Conservation (phyloP, 2,329 filamentous ascomycete species). For the Neocucurbitaria cava region DNA sequence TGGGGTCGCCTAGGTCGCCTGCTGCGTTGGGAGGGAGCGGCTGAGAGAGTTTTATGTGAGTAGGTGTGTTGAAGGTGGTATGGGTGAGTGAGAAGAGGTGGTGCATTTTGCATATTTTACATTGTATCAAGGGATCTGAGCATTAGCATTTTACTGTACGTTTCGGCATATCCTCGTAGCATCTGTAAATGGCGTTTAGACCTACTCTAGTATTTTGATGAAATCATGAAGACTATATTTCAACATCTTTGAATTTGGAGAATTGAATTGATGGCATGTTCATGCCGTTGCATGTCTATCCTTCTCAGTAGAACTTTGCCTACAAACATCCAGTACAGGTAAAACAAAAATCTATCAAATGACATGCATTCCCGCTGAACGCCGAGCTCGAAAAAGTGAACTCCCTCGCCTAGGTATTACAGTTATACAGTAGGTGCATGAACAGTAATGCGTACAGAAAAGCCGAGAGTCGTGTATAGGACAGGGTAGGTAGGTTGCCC, state of each 20-base stretch:
- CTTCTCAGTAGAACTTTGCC: background rate
- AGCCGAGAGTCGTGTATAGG: background rate
- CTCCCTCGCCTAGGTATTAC: background rate
- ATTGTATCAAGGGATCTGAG: background rate
- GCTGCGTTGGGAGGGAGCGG: background rate
- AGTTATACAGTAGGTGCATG: slow-evolving; percentile 9
- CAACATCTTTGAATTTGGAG: background rate
- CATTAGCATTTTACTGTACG: background rate
- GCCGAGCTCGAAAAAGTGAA: slow-evolving; percentile 20
- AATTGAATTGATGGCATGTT: too few relatives aligned
- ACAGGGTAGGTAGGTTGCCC: too few relatives aligned
- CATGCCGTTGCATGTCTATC: background rate
- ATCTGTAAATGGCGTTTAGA: background rate
- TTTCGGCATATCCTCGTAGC: background rate
- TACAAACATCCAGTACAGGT: background rate
- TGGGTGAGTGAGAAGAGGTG: background rate
- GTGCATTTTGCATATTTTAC: background rate
- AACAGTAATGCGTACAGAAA: slow-evolving; percentile 5
- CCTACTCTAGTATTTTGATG: background rate
- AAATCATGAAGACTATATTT: background rate
- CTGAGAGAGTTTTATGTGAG: background rate
- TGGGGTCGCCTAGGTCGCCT: slow-evolving; percentile 21
- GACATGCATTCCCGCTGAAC: slow-evolving; percentile 4
- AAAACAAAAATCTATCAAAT: background rate
- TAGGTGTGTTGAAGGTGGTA: background rate